Base-by-base conservation (phyloP, 192 early-diverging fungal genomes). In the Gaertneriomyces semiglobifer region DNA sequence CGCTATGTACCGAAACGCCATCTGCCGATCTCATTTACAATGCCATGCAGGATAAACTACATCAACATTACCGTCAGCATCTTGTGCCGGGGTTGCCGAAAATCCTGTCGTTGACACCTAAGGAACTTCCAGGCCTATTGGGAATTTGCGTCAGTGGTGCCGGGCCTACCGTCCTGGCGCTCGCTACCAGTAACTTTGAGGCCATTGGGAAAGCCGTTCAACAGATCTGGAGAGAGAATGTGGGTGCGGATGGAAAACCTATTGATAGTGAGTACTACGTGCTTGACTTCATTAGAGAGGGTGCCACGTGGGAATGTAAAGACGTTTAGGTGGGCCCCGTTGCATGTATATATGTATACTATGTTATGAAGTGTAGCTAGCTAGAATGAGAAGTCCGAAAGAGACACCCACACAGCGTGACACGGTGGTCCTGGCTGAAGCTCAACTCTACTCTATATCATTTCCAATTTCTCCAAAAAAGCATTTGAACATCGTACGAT, bases 21-120 rank as follows among this genome's bases (percentile, higher is more conserved):
- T 53, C 51, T 38, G 81, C 89, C 41, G 81, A 90, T 68, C 65
- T 94, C 41, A 89, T 99, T 68, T 88, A 81, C 70, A 88, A 91
- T 59, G 92, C 94, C 6, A 98, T 99, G 95, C 87, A 87, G 63
- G 97, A 99, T 79, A 84, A 86, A 70, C 77, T 98, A n/a, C 97
- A 99, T 74, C 97, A 99, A 77, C 89, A 89, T 6, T 96, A 99
- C 77, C 81, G 97, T 43, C 90, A 88, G 68, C 87, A 92, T 71
- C 79, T 99, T 73, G 89, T 99, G 44, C 97, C 97, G 7, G 97
- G 97, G 20, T 80, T 99, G 54, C 78, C 92, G 33, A 84, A 95
- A 68, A 90, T 98, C 74, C 77, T 99, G 25, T 63, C 79, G 10
- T 78, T 87, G 14, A 85, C 89, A 39, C 90, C 90, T 12, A 83